A percentile compares a stretch with the other conserved stretches of the same genome.
Conservation (phyloP, 108 stramenopile species). For the Epipyxis sp. region DNA sequence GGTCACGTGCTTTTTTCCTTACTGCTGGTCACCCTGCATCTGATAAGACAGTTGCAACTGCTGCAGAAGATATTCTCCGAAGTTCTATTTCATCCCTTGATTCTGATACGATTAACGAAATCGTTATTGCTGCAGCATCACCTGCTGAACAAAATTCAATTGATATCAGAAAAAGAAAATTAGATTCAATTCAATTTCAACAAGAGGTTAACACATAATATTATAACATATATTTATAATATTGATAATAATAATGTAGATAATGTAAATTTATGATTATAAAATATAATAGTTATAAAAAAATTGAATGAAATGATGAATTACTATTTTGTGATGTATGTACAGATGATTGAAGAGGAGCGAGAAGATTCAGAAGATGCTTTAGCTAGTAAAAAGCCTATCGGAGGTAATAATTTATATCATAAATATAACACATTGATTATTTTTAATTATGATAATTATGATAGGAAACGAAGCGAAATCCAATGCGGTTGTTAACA, state of each 20-base stretch:
- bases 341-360: conserved; percentile 56
- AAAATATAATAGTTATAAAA: too few species aligned
- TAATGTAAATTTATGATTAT: too few species aligned
- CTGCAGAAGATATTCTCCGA: conserved; percentile 62
- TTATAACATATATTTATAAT: too few species aligned
- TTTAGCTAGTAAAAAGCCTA: too few species aligned
- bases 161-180: conserved; percentile 40
- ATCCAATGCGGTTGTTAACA: conserved; percentile 34
- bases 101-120: conserved; percentile 87
- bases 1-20: conserved; percentile 14
- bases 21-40: conserved; percentile 13
- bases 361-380: too few species aligned
- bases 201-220: too few species aligned
- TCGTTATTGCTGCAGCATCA: conserved; percentile 84
- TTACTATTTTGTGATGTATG: too few species aligned
- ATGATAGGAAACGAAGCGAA: conserved; percentile 52
- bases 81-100: conserved; percentile 89
- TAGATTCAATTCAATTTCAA: conserved; percentile 54
- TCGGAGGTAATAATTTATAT: too few species aligned
- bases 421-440: too few species aligned
- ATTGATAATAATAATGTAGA: too few species aligned
- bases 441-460: too few species aligned
- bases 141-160: conserved; percentile 61
- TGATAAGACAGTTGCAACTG: background rate
- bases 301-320: too few species aligned